Evolutionary conservation across 805 yeast species (phyloP), one percentile per base, ranked within the genome.

Genomic region (Saccharomyces cerevisiae): DNA sequence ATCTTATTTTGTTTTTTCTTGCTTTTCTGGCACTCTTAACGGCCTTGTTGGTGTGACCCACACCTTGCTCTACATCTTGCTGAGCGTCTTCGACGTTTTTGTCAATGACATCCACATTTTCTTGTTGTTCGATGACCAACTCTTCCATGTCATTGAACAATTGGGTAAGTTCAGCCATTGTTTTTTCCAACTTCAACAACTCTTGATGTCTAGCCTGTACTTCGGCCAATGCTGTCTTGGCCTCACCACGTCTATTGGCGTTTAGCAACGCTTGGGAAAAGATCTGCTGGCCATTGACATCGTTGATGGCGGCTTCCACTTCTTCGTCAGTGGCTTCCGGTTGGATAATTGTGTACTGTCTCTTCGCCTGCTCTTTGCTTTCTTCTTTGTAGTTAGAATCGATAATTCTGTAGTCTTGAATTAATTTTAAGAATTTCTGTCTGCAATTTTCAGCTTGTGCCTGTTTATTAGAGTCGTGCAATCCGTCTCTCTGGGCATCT

Each of bases 201-300:
- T 92, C 97, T 68, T 85, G 83, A 76, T 92, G 97, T 74, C 98
- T 84, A 49, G 85, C 82, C 74, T 90, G 96, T 54, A 91, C 97
- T 74, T 92, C 97, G 64, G 88, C 86, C 64, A 92, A 79, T 3
- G 92, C 97, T 29, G 96, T 82, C 70, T 91, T 82, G 50, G 97
- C 97, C 73, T 91, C 96, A 61, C 95, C 95, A 66, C 89, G 80
- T 73, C 94, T 83, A 68, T 87, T 86, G 53, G 89, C 82, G 72
- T 84, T 85, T 75, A 84, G 76, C 59, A 88, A 78, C 31, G 97
- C 97, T 72, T 89, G 95, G 57, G 92, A 89, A 75, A 92, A 92
- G 64, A 90, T 87, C 73, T 91, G 97, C 67, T 85, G 88, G 51
- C 87, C 85, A 58, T 84, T 85, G 53, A 80, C 80, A 63, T 88